These are phyloP conservation scores for Rosa hybrid DNA, from an alignment of 331 rosid species.

Conservation along the genomic window DNA sequence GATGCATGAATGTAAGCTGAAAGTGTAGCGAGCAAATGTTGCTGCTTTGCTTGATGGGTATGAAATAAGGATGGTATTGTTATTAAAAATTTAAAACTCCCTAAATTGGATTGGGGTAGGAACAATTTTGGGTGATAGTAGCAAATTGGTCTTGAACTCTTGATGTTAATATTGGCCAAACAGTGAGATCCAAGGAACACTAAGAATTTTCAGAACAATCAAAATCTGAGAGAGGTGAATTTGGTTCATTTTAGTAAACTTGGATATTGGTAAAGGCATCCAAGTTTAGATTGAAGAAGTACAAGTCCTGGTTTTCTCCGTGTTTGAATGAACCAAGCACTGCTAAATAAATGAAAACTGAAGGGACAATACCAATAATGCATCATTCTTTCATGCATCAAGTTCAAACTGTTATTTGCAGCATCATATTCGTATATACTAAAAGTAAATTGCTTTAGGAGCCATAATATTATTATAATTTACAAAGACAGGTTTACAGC, in stretches of 20 bases:
- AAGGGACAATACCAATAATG: background rate
- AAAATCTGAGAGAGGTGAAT: background rate
- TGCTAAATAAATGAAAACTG: background rate
- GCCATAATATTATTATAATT: background rate
- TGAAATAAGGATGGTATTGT: background rate
- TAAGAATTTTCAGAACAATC: background rate
- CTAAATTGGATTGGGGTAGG: background rate
- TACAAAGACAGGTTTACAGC: background rate
- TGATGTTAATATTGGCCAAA: background rate
- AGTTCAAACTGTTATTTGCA: background rate
- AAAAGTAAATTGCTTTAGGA: background rate
- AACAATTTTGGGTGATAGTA: background rate
- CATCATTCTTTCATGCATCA: background rate
- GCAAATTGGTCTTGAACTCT: background rate
- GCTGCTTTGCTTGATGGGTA: background rate
- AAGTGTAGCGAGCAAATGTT: background rate
- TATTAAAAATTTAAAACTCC: background rate
- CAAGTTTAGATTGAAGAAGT: background rate
- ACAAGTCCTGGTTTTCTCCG: background rate
- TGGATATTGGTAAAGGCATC: background rate
- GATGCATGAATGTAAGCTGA: background rate
- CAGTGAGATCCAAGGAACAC: background rate
- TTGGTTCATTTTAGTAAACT: background rate
- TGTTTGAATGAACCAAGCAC: background rate
- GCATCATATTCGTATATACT: background rate